Base-by-base conservation (phyloP, 208 protist species). In the Vickermania ingenoplastis region DNA sequence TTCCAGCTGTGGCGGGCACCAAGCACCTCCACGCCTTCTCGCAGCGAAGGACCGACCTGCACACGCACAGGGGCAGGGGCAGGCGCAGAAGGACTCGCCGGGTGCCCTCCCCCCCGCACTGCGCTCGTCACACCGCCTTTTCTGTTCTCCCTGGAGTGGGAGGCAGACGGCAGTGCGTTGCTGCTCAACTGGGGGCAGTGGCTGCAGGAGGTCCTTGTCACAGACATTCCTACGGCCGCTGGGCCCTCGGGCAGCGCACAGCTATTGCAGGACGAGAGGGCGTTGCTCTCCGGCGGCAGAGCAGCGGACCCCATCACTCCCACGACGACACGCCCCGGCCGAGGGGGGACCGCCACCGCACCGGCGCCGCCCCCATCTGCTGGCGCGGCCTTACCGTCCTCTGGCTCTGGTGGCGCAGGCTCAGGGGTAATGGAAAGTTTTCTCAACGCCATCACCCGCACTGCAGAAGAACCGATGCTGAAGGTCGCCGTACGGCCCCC, bases 151-250 rank as follows among this genome's bases (percentile, higher is more conserved):
- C 36, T 45, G 36, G 11, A 45, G 17, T 45, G 36, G 36, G 36
- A 45, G 36, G n/a, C n/a, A n/a, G 17, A 17, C 17, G 36, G 0
- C 51, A 67, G 60, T 22, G 7, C 51, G 24, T 60, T 92, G 13
- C 63, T 75, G 22, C 84, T 73, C 55, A 81, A 72, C 17, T 92
- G 85, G 82, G 81, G 77, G 0, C 69, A 89, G 49, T 83, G 79
- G 70, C 67, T 89, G 30, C 76, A 85, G 61, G 66, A 75, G 58
- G 21, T 88, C 0, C 65, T 50, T n/a, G 30, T 89, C n/a, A 11
- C n/a, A 50, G 23, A 57, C 36, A 45, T 17, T 17, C 51, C 71
- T 1, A 48, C 7, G 11, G 36, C 36, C 7, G 17, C 36, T 45
- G 11, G 11, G 17, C 36, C 36, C 36, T 17, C 36, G 17, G 36